A percentile compares a stretch with the other conserved stretches of the same genome.
phyloP scores from a whole-genome alignment of 2,329 filamentous ascomycete species.

The Fusarium nisikadoi region DNA sequence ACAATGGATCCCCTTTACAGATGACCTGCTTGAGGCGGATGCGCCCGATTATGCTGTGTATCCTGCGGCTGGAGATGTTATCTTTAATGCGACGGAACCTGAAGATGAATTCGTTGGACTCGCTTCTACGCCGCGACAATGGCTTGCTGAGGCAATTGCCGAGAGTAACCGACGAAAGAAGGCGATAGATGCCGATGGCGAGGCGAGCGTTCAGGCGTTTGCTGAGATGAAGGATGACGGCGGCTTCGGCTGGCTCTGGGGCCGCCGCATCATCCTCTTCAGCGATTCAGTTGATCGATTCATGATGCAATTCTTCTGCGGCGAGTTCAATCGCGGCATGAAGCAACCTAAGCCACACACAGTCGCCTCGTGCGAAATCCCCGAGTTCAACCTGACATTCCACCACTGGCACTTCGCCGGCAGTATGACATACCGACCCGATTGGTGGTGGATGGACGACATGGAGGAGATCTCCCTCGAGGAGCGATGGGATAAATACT shows the following conservation, averaged over 20 bases:
- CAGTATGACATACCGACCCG: slow-evolving; percentile 24
- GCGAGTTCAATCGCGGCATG: slow-evolving; percentile 31
- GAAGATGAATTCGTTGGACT: slow-evolving; percentile 15
- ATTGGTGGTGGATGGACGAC: slow-evolving; percentile 40
- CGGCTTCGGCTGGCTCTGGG: slow-evolving; percentile 36
- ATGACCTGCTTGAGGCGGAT: slow-evolving; percentile 69
- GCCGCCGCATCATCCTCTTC: slow-evolving; percentile 33
- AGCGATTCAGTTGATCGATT: slow-evolving; percentile 38
- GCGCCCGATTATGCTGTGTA: slow-evolving; percentile 57
- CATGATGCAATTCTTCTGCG: slow-evolving; percentile 37
- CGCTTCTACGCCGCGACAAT: slow-evolving; percentile 31
- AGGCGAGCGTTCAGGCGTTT: neutral
- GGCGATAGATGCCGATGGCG: neutral
- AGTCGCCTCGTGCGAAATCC: slow-evolving; percentile 26
- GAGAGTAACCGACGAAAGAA: slow-evolving; percentile 25
- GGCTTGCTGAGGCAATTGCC: slow-evolving; percentile 25
- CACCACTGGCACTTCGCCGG: slow-evolving; percentile 35
- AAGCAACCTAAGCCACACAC: slow-evolving; percentile 25
- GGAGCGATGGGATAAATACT: slow-evolving; percentile 33
- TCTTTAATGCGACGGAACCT: slow-evolving; percentile 73
- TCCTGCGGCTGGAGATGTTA: slow-evolving; percentile 55
- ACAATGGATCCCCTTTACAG: slow-evolving; percentile 31
- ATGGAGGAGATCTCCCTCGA: slow-evolving; percentile 33
- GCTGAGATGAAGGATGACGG: slow-evolving; percentile 27
- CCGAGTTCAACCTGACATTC: slow-evolving; percentile 33